A percentile compares a stretch with the other conserved stretches of the same genome.
These are phyloP conservation scores for Cymbopogon flexuosus DNA, from an alignment of 202 grass and related monocot genomes.

Conservation along the genomic window DNA sequence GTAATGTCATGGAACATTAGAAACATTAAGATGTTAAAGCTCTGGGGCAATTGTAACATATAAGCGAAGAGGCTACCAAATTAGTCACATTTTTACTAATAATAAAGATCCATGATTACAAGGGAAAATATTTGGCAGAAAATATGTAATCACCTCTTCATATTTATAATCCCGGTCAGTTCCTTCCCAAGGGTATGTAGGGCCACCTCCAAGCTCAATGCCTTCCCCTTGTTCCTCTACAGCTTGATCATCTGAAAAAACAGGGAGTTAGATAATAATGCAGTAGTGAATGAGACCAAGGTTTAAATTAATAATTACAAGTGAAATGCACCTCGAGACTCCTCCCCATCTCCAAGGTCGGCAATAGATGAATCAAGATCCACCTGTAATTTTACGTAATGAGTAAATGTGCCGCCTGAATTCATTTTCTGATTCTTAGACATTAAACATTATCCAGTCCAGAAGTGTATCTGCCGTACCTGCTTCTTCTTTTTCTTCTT, in stretches of 20 bases:
- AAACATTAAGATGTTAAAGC: not conserved
- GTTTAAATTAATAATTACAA: not conserved
- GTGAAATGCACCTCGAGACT: not conserved
- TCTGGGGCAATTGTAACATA: not conserved
- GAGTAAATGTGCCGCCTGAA: not conserved
- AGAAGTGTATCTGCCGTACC: not conserved
- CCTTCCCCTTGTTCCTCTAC: constrained; percentile 44
- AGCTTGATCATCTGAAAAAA: constrained; percentile 35
- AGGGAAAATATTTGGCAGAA: not conserved
- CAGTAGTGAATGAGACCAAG: not conserved
- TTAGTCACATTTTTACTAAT: not conserved
- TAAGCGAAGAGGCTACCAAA: not conserved
- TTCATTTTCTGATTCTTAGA: not conserved
- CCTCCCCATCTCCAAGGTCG: constrained; percentile 22
- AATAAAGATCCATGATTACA: not conserved
- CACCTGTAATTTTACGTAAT: constrained; percentile 33
- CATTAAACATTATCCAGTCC: not conserved
- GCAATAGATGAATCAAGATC: constrained; percentile 19
- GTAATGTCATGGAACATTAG: not conserved
- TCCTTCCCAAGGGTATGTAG: constrained; percentile 50
- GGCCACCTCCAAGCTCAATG: constrained; percentile 41
- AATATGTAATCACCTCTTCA: constrained; percentile 41
- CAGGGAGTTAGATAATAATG: not conserved
- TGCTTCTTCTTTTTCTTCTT: not conserved
- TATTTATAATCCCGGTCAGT: constrained; percentile 52